These are phyloP conservation scores for Yarrowia sp. DNA, from an alignment of 805 yeast genomes.

Conservation along the genomic window DNA sequence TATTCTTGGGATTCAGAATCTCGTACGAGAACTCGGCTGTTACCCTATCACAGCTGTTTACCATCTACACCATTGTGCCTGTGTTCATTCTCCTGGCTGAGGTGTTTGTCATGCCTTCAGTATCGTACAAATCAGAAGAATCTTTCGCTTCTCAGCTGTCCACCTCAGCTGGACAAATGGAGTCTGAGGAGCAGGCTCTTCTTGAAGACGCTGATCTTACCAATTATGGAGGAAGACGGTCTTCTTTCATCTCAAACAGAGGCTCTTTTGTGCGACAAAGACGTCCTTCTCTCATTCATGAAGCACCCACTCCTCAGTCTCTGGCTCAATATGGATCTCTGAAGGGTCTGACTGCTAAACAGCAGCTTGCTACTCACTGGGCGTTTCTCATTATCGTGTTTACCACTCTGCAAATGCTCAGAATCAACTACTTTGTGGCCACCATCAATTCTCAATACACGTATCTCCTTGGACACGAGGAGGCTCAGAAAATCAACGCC, in stretches of 20 bases:
- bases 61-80: slow-evolving; percentile 69
- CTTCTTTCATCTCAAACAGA: not conserved
- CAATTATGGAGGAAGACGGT: not conserved
- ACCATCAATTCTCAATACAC: slow-evolving; percentile 81
- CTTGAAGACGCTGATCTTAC: slow-evolving; percentile 1
- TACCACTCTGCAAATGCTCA: slow-evolving; percentile 83
- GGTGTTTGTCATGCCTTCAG: slow-evolving; percentile 72
- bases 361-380: slow-evolving; percentile 62
- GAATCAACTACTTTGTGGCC: slow-evolving; percentile 91
- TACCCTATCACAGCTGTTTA: slow-evolving; percentile 60
- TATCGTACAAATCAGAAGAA: slow-evolving; percentile 48
- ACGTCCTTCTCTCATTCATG: not conserved
- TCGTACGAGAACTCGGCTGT: slow-evolving; percentile 50
- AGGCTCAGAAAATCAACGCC: slow-evolving; percentile 60
- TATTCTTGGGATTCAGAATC: slow-evolving; percentile 71
- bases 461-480: slow-evolving; percentile 55
- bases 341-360: slow-evolving; percentile 56
- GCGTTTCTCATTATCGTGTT: slow-evolving; percentile 72
- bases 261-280: not conserved
- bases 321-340: slow-evolving; percentile 37
- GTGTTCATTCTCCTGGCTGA: slow-evolving; percentile 73
- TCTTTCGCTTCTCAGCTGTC: not conserved
- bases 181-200: slow-evolving; percentile 9
- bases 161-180: slow-evolving; percentile 2
- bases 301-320: slow-evolving; percentile 30